Evolutionary conservation across 2,329 filamentous ascomycete genomes (phyloP), one percentile per base, ranked within the genome.

Genomic region (Leptographium flavum): DNA sequence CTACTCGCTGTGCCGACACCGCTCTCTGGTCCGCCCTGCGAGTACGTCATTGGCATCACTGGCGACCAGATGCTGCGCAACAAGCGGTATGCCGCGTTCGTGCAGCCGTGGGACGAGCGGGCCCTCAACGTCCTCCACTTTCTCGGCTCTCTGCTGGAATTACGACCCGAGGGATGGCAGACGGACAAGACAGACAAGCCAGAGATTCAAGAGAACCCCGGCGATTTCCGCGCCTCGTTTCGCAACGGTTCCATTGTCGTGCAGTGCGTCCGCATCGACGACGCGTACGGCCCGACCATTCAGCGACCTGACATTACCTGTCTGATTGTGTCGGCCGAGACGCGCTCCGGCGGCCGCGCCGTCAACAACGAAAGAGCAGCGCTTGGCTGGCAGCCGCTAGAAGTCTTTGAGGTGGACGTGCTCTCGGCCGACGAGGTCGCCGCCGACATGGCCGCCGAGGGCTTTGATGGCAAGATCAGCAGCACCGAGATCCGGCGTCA

Each of bases 231-330:
- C 47, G 74, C 78, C 1, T 62, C 60, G 6, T 76, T 87, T 49
- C 71, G 76, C 2, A 67, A 71, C 45, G 74, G 73, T 31, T 60
- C 62, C 0, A 65, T 95, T 46, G 64, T 70, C 3, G 73, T 95
- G 42, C 82, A 83, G 54, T 87, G 86, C 57, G 84, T 90, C 39
- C 76, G 87, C 57, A 87, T 98, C 45, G 80, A 82, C 54, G 88
- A 98, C 59, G 74, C 83, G 0, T 96, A 83, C 61, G 92, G 92
- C 0, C 92, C 92, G 4, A 95, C 92, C 0, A 84, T 94, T 49
- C 86, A 85, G 0, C 80, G 90, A 47, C 74, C 85, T 59, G 67
- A 72, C 27, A 82, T 96, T 50, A 79, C 83, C 38, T 85, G 81
- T 1, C 70, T 98, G 45, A 81, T 94, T 3, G 79, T 96, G 6